Base-by-base conservation (phyloP, 805 yeast genomes). In the Nakazawaea peltata region DNA sequence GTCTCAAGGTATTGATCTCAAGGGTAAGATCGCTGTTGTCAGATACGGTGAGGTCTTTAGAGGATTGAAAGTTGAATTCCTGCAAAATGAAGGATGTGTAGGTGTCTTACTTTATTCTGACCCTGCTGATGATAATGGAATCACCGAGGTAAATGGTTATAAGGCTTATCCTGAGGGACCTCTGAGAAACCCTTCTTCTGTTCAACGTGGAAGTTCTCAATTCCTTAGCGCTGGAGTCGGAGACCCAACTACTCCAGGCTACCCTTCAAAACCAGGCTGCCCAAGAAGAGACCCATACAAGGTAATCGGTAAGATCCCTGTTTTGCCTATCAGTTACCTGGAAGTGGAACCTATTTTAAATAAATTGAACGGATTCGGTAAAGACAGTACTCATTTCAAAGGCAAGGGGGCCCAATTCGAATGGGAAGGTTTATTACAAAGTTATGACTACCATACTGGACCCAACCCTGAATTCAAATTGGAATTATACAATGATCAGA, bases 241-340 rank as follows among this genome's bases (percentile, higher is more conserved):
- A 23, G 92, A 81, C 49, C 92, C 92, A 13, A 71, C 87, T 0
- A 75, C 87, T 1, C 87, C 87, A 1, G 84, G 81, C 2, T 71
- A 66, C 43, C 71, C 81, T 4, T 69, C 76, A 24, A 69, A 65
- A 32, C 69, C 70, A 4, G 68, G 62, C 12, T 67, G 66, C 28
- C 56, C 66, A 17, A 61, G 81, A 36, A 52, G 53, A 5, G 74
- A 66, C 41, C 82, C 83, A 2, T 43, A 50, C 38, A 45, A 54
- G 23, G 53, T 67, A 5, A 75, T 74, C 32, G 87, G 88, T 12
- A 55, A 53, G 16, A 82, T 82, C 37, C 90, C 92, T 6, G 74
- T 76, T 13, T 58, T 82, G 29, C 90, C 92, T 12, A 71, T 82
- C 34, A 71, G 81, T 25, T 77, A 67, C 48, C 56, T 61, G 23